These are phyloP conservation scores for Lobosporangium transversale DNA, from an alignment of 192 early-diverging fungal species.

Conservation along the genomic window DNA sequence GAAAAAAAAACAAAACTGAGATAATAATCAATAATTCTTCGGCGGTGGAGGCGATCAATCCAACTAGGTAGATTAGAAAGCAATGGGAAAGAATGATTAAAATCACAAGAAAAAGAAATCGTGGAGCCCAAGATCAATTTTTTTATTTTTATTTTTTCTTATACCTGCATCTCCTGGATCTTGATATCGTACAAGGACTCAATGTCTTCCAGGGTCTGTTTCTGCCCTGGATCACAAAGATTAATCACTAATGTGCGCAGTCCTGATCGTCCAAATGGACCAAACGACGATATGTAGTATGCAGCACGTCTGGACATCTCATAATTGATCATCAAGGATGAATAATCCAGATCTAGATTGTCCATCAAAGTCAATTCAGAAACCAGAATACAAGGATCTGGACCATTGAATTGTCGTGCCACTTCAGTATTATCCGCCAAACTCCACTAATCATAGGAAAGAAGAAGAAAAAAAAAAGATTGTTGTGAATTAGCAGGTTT, in stretches of 20 bases:
- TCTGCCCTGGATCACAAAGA: slow-evolving; percentile 27
- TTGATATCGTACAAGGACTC: slow-evolving; percentile 43
- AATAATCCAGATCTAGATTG: slow-evolving; percentile 42
- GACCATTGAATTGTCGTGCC: slow-evolving; percentile 29
- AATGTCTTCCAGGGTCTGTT: slow-evolving; percentile 17
- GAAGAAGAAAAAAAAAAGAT: slow-evolving; percentile 1
- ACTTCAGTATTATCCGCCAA: slow-evolving; percentile 50
- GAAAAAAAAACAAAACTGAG: no score
- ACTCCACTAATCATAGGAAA: slow-evolving; percentile 30
- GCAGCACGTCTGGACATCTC: slow-evolving; percentile 33
- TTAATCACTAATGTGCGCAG: slow-evolving; percentile 42
- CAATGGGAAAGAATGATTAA: no score
- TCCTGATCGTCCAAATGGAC: slow-evolving; percentile 45
- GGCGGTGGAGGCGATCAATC: no score
- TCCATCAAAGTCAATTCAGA: slow-evolving; percentile 37
- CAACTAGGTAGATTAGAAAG: no score
- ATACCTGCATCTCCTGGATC: slow-evolving; percentile 40
- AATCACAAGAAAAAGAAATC: no score
- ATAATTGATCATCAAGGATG: slow-evolving; percentile 46
- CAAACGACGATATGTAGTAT: slow-evolving; percentile 42
- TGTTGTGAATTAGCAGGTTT: no score
- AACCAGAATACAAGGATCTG: slow-evolving; percentile 40
- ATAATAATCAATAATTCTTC: no score
- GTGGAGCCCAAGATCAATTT: no score
- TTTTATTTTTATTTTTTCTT: no score